phyloP scores from a whole-genome alignment of 2,329 filamentous ascomycete genomes.

The Aspergillus sp. region DNA sequence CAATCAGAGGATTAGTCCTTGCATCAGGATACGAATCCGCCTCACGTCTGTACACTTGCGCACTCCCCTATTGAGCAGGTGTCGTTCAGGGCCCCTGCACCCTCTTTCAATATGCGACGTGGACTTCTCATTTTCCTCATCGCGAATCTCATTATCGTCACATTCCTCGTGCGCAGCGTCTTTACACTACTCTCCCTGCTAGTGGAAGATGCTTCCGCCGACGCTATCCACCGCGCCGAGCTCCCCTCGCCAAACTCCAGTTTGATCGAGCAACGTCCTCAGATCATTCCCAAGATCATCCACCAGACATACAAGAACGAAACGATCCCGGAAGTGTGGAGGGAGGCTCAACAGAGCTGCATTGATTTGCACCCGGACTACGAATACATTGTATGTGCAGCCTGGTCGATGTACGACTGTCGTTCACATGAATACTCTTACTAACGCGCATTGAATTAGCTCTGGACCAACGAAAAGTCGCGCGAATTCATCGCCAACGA shows the following conservation, averaged over 20 bases:
- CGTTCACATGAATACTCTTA: background rate
- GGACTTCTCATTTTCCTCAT: constrained; percentile 64
- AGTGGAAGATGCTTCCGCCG: constrained; percentile 65
- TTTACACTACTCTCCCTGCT: constrained; percentile 72
- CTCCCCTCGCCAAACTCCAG: constrained; percentile 66
- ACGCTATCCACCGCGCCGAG: constrained; percentile 67
- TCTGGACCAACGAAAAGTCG: constrained; percentile 73
- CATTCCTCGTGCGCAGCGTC: constrained; percentile 66
- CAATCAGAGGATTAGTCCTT: constrained; percentile 4
- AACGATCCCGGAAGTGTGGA: constrained; percentile 67
- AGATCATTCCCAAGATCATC: constrained; percentile 73
- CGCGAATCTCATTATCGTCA: constrained; percentile 64
- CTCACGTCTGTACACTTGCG: background rate
- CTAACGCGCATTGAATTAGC: constrained; percentile 47
- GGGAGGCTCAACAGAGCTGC: constrained; percentile 65
- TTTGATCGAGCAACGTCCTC: constrained; percentile 56
- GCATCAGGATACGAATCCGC: background rate
- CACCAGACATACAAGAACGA: constrained; percentile 76
- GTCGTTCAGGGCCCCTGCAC: constrained; percentile 3
- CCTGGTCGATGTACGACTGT: background rate
- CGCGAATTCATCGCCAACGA: constrained; percentile 71
- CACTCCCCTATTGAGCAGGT: constrained; percentile 7
- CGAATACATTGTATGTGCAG: constrained; percentile 66
- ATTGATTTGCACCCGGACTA: constrained; percentile 68
- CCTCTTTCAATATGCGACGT: constrained; percentile 56